These are phyloP conservation scores for Eudorina sp. DNA, from an alignment of 139 green algal species.

Conservation along the genomic window DNA sequence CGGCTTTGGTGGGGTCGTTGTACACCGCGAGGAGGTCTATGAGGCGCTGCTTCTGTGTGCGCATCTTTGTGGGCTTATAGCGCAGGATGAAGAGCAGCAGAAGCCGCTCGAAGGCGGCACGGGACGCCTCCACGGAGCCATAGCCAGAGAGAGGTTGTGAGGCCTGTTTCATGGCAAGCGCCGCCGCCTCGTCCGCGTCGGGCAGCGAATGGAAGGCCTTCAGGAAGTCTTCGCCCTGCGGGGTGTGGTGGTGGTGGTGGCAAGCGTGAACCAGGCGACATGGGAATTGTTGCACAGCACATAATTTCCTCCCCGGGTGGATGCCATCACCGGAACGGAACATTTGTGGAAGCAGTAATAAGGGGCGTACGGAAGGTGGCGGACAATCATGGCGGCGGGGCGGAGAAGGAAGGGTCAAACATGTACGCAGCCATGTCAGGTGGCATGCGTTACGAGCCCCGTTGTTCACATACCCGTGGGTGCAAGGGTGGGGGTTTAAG, in stretches of 20 bases:
- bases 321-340: too few relatives aligned
- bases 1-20: not conserved
- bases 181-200: not conserved
- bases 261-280: not conserved
- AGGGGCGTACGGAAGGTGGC: too few relatives aligned
- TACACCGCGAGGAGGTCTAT: not conserved
- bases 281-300: too few relatives aligned
- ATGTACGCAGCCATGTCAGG: not conserved
- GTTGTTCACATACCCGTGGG: too few relatives aligned
- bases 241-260: not conserved
- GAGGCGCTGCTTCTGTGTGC: slow-evolving; percentile 3
- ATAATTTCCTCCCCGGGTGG: too few relatives aligned
- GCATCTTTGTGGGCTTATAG: not conserved
- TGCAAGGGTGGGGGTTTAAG: not conserved
- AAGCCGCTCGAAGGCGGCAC: not conserved
- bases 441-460: too few relatives aligned
- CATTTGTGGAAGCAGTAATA: not conserved
- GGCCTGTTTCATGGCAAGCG: not conserved
- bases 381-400: too few relatives aligned
- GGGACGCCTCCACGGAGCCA: not conserved
- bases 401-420: too few relatives aligned
- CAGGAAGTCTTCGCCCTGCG: not conserved
- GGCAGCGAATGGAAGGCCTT: not conserved
- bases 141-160: not conserved
- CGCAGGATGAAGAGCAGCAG: slow-evolving; percentile 20